phyloP scores from a whole-genome alignment of 2,329 filamentous ascomycete species.

The Onygenales sp. region DNA sequence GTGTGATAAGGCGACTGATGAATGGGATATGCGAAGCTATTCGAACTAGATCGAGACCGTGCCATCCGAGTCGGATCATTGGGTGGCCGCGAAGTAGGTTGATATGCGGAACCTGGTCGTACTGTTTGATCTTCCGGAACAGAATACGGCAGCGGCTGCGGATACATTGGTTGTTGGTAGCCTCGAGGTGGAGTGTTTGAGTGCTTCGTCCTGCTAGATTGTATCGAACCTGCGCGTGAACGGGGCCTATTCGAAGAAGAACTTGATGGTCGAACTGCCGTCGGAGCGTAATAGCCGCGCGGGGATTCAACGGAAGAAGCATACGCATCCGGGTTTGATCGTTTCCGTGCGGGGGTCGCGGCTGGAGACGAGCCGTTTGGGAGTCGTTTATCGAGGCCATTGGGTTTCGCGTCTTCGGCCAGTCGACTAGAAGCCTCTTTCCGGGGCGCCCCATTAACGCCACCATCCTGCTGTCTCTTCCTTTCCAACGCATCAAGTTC shows the following conservation, averaged over 20 bases:
- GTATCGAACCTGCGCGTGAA: slow-evolving; percentile 34
- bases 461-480: slow-evolving; percentile 47
- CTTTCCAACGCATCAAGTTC: slow-evolving; percentile 75
- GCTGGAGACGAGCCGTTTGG: slow-evolving; percentile 5
- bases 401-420: slow-evolving; percentile 6
- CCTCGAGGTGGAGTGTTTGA: slow-evolving; percentile 26
- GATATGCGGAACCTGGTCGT: slow-evolving; percentile 26
- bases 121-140: slow-evolving; percentile 25
- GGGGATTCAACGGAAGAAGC: slow-evolving; percentile 41
- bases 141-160: slow-evolving; percentile 22
- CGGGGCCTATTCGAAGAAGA: slow-evolving; percentile 27
- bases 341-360: slow-evolving; percentile 18
- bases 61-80: slow-evolving; percentile 40
- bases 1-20: slow-evolving; percentile 21
- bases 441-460: slow-evolving; percentile 17
- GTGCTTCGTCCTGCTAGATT: slow-evolving; percentile 28
- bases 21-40: slow-evolving; percentile 19
- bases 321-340: slow-evolving; percentile 36
- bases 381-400: slow-evolving; percentile 14
- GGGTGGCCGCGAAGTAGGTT: slow-evolving; percentile 29
- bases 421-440: slow-evolving; percentile 11
- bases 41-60: slow-evolving; percentile 30
- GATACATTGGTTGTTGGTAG: slow-evolving; percentile 21
- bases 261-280: slow-evolving; percentile 22
- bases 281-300: slow-evolving; percentile 32